Base-by-base conservation (phyloP, 345 rosid species). In the Firmiana major region DNA sequence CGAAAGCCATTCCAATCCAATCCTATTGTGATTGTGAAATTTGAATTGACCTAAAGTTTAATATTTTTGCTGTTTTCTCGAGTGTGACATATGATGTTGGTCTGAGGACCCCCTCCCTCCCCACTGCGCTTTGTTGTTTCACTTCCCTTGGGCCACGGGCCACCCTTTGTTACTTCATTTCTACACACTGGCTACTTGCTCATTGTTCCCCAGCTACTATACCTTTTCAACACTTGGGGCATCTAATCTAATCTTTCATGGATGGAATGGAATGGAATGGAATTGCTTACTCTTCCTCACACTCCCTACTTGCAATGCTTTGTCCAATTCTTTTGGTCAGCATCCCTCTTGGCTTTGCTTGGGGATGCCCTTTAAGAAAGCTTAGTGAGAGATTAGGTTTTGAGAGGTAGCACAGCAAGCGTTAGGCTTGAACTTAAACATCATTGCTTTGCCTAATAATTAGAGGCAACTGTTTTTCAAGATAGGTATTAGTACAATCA, bases 81-180 rank as follows among this genome's bases (percentile, higher is more conserved):
- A 12, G 28, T 71, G 62, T 63, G 83, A 70, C 75, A 22, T 66
- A 31, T 4, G 0, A 3, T 2, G 48, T 1, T 26, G 54, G 11
- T 64, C 12, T 45, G 16, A 60, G 82, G 75, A 22, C 71, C 73
- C 75, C 40, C 40, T 38, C 34, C 34, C 34, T 31, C 1, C 34
- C 3, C 34, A 1, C 34, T 31, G 3, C 34, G 3, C 13, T n/a
- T 22, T 57, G 57, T 31, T 43, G 16, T 38, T 64, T 24, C 40
- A 16, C 22, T 19, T 59, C 17, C 54, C 12, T 63, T 62, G 82
- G 78, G 77, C 78, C 80, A 83, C 77, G 82, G 78, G 77, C 78
- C 80, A 83, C 77, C 24, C n/a, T 63, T 10, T 63, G 28, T 28
- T 73, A 31, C 31, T 36, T 70, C 22, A 9, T 12, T 45, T n/a